phyloP scores from a whole-genome alignment of 2,329 filamentous ascomycete species.

The Colletotrichum endophyticum region DNA sequence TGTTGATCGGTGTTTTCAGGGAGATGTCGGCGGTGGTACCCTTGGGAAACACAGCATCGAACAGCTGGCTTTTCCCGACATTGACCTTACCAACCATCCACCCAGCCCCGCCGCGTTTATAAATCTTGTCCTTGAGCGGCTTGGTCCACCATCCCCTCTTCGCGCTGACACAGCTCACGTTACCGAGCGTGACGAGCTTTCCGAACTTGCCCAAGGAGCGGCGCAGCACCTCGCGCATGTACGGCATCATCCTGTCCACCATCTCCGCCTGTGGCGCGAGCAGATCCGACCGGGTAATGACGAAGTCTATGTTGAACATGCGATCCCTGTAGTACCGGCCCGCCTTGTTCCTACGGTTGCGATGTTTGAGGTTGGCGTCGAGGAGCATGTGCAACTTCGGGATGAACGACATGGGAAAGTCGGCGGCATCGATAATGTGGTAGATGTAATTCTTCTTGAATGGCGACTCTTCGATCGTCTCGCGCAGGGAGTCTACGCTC shows the following conservation, averaged over 20 bases:
- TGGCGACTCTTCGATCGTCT: constrained; percentile 87
- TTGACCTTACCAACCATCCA: constrained; percentile 99
- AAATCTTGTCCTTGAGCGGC: constrained; percentile 84
- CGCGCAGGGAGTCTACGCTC: constrained; percentile 77
- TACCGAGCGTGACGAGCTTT: constrained; percentile 80
- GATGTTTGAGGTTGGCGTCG: constrained; percentile 75
- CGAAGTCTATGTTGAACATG: constrained; percentile 82
- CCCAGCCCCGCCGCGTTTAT: constrained; percentile 79
- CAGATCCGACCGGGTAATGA: constrained; percentile 88
- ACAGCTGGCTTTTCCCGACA: constrained; percentile 93
- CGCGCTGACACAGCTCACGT: constrained; percentile 85
- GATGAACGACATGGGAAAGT: constrained; percentile 93
- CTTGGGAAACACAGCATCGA: constrained; percentile 87
- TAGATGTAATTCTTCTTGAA: constrained; percentile 94
- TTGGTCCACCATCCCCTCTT: constrained; percentile 91
- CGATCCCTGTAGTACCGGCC: constrained; percentile 70
- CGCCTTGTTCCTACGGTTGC: constrained; percentile 77
- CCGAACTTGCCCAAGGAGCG: constrained; percentile 74
- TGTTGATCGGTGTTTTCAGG: background rate
- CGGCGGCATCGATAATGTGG: constrained; percentile 91
- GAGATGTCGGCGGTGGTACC: constrained; percentile 38
- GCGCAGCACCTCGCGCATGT: constrained; percentile 77
- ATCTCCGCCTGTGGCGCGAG: constrained; percentile 83
- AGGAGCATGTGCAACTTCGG: constrained; percentile 76
- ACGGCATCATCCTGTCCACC: constrained; percentile 86